Percentiles rank a stretch among this genome's conserved stretches.
phyloP scores from a whole-genome alignment of 1,139 yeast species.

The Blastobotrys aristatus region DNA sequence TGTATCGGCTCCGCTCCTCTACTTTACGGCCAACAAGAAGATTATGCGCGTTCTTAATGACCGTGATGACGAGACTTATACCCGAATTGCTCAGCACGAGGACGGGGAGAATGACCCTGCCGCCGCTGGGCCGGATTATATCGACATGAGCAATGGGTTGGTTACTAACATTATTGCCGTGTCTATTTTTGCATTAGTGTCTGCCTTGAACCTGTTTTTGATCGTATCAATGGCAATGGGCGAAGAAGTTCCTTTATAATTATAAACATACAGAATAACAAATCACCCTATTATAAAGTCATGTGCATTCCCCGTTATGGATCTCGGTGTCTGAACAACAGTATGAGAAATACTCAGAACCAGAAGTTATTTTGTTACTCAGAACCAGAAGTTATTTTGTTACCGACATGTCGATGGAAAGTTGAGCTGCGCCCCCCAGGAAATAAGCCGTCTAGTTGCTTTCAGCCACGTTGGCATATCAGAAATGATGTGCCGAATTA shows the following conservation, averaged over 20 bases:
- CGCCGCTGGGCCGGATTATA: conserved; percentile 21
- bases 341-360: too few species aligned
- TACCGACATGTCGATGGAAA: too few species aligned
- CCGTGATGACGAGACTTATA: conserved; percentile 7
- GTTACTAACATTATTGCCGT: conserved; percentile 51
- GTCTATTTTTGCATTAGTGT: conserved; percentile 64
- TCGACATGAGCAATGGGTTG: conserved; percentile 65
- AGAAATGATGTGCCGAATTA: too few species aligned
- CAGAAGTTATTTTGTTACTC: too few species aligned
- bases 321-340: too few species aligned
- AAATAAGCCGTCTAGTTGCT: too few species aligned
- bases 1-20: conserved; percentile 83
- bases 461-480: too few species aligned
- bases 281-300: too few species aligned
- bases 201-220: conserved; percentile 68
- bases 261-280: neutral
- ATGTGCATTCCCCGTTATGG: too few species aligned
- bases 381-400: too few species aligned
- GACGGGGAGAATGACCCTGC: too few species aligned
- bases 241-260: conserved; percentile 52
- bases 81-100: neutral
- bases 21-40: conserved; percentile 68
- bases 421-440: too few species aligned
- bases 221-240: conserved; percentile 63
- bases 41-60: conserved; percentile 62